phyloP scores from a whole-genome alignment of 495 filamentous ascomycete genomes.

The Neurospora discreta region DNA sequence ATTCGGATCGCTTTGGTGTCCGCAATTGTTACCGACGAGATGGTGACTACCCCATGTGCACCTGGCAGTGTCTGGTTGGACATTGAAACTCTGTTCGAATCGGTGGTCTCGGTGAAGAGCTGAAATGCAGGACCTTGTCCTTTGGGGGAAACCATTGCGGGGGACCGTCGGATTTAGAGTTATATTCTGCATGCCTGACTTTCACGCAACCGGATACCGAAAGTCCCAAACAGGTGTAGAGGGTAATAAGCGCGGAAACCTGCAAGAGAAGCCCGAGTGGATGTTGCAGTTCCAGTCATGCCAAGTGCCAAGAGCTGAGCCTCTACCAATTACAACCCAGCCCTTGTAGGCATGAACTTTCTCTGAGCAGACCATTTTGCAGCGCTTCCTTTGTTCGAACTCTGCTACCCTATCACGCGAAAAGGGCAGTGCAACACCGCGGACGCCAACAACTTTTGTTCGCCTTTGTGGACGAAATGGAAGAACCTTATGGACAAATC shows the following conservation, averaged over 20 bases:
- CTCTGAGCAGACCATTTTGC: not conserved
- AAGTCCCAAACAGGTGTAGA: not conserved
- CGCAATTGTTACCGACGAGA: not conserved
- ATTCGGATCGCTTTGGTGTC: not conserved
- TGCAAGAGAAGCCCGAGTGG: too few species aligned
- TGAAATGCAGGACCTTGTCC: not conserved
- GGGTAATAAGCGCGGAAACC: not conserved
- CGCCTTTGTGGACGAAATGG: not conserved
- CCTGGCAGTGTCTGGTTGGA: too few species aligned
- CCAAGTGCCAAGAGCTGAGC: not conserved
- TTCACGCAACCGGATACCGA: not conserved
- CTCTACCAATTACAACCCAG: not conserved
- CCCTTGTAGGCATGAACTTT: not conserved
- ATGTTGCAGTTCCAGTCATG: not conserved
- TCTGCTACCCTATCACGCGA: not conserved
- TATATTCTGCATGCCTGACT: not conserved
- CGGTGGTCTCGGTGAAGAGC: not conserved
- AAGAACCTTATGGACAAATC: not conserved
- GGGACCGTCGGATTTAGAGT: not conserved
- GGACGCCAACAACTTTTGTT: not conserved
- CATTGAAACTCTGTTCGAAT: not conserved
- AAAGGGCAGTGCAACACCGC: not conserved
- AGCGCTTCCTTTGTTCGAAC: not conserved
- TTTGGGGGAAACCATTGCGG: not conserved
- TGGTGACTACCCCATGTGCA: too few species aligned